A percentile compares a stretch with the other conserved stretches of the same genome.
phyloP scores from a whole-genome alignment of 1,284 basidiomycete species.

The Pseudozyma hubeiensis region DNA sequence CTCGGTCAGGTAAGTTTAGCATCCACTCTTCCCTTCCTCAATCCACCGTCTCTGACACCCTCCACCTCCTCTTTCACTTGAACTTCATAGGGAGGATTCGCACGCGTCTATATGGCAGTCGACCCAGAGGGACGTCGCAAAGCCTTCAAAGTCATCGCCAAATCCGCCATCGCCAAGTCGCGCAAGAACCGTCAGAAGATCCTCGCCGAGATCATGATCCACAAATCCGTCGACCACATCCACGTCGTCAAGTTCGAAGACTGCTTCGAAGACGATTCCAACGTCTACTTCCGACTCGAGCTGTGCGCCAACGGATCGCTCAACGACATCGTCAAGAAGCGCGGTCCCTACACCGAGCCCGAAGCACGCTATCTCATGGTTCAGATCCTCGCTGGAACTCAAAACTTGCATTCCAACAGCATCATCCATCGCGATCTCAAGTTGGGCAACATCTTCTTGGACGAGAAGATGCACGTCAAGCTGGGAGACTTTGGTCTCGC shows the following conservation, averaged over 20 bases:
- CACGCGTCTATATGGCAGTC: constrained; percentile 67
- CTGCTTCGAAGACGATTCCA: constrained; percentile 93
- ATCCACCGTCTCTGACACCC: neutral
- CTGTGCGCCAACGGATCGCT: constrained; percentile 84
- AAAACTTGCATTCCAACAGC: constrained; percentile 91
- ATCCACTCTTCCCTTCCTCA: neutral
- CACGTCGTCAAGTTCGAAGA: constrained; percentile 93
- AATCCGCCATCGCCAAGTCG: constrained; percentile 68
- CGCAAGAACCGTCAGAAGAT: constrained; percentile 74
- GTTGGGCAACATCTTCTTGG: constrained; percentile 94
- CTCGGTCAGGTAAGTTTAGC: constrained; percentile 54
- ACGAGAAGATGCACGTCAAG: constrained; percentile 91
- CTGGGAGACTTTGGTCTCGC: constrained; percentile 98
- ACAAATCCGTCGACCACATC: constrained; percentile 88
- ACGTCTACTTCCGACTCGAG: constrained; percentile 97
- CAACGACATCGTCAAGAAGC: constrained; percentile 89
- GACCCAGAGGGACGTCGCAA: constrained; percentile 64
- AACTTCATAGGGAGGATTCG: constrained; percentile 66
- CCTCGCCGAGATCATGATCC: constrained; percentile 98
- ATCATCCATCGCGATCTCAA: constrained; percentile 80
- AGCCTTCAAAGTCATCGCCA: constrained; percentile 71
- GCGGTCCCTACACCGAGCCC: constrained; percentile 88
- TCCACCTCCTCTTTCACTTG: neutral
- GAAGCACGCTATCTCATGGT: constrained; percentile 93
- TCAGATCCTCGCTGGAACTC: constrained; percentile 92